Percentiles rank a stretch among this genome's conserved stretches.
Evolutionary conservation across 176 grass and related monocot species (phyloP).

Genomic region (Eremochloa ophiuroides): DNA sequence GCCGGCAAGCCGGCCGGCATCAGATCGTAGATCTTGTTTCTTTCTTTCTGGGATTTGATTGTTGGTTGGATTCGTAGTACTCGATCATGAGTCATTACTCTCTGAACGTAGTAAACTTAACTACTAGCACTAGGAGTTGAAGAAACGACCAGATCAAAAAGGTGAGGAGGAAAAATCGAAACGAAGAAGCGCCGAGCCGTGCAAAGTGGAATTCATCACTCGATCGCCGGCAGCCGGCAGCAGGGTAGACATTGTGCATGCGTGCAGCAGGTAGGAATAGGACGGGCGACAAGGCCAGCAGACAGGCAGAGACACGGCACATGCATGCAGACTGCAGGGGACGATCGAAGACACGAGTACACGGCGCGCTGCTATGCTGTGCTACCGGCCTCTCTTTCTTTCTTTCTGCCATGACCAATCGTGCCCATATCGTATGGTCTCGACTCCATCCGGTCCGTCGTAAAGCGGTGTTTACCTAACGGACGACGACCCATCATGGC

Average conservation of each 20-base stretch:
- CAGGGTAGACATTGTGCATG: too few relatives aligned
- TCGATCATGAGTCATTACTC: neutral
- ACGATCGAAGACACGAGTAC: too few relatives aligned
- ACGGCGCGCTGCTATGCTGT: too few relatives aligned
- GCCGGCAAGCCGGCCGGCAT: neutral
- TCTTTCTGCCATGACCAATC: slow-evolving; percentile 18
- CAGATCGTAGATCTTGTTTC: neutral
- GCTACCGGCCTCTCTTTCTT: slow-evolving; percentile 20
- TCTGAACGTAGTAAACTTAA: neutral
- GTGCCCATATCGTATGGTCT: slow-evolving; percentile 26
- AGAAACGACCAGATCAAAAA: too few relatives aligned
- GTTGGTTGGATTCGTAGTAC: neutral
- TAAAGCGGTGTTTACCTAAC: neutral
- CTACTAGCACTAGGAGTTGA: too few relatives aligned
- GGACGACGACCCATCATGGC: slow-evolving; percentile 10
- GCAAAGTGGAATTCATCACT: too few relatives aligned
- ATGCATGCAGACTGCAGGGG: neutral
- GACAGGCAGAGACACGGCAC: slow-evolving; percentile 39
- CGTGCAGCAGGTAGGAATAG: too few relatives aligned
- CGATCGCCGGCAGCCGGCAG: too few relatives aligned
- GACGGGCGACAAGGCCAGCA: slow-evolving; percentile 13
- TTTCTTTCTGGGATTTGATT: slow-evolving; percentile 13
- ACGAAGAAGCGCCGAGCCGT: neutral
- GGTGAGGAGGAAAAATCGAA: neutral
- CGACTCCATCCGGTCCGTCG: neutral